A percentile compares a stretch with the other conserved stretches of the same genome.
phyloP scores from a whole-genome alignment of 441 rosid genomes.

The Rhodomyrtus psidioides region DNA sequence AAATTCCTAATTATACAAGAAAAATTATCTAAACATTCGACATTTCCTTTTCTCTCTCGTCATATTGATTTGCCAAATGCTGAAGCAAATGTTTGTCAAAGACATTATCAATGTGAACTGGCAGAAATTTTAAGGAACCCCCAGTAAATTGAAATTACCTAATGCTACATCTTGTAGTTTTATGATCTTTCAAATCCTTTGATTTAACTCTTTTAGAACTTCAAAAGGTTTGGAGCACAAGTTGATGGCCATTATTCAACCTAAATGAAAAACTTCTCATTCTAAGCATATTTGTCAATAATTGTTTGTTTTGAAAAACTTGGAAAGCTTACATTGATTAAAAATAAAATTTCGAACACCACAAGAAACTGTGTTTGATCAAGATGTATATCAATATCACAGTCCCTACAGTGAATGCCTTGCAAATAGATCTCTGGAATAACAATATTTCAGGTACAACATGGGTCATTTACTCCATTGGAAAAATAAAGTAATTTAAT shows the following conservation, averaged over 20 bases:
- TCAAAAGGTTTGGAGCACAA: neutral
- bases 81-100: neutral
- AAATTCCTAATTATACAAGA: neutral
- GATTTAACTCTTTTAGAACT: neutral
- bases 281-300: neutral
- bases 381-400: neutral
- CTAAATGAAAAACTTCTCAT: neutral
- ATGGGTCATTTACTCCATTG: neutral
- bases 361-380: neutral
- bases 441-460: neutral
- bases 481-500: neutral
- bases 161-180: neutral
- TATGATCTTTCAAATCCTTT: neutral
- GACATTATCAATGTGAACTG: neutral
- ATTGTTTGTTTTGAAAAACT: neutral
- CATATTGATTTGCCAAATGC: neutral
- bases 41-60: neutral
- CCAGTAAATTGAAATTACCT: neutral
- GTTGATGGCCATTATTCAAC: neutral
- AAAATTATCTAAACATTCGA: neutral
- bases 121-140: neutral
- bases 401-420: neutral
- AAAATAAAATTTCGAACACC: neutral
- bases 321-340: neutral
- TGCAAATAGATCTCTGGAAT: neutral